Percentiles rank a stretch among this genome's conserved stretches.
phyloP scores from a whole-genome alignment of 805 yeast genomes.

The Wickerhamiella galacta region DNA sequence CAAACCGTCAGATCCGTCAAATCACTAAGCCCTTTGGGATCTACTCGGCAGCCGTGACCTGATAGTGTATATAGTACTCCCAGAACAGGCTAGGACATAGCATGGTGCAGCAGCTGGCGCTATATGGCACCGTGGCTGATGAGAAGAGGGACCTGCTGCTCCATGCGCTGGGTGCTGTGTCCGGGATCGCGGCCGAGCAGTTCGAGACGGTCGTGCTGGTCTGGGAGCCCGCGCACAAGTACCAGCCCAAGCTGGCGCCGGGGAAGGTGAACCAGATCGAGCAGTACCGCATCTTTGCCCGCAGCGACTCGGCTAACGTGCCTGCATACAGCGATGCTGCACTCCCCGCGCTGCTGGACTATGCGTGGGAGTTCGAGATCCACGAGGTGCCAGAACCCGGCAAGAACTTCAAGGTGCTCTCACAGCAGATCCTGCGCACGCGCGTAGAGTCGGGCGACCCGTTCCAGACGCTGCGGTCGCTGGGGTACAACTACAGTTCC shows the following conservation, averaged over 20 bases:
- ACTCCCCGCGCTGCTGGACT: conserved; percentile 3
- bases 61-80: neutral
- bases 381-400: conserved; percentile 26
- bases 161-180: conserved; percentile 21
- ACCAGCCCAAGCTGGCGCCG: conserved; percentile 17
- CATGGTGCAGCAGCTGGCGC: conserved; percentile 24
- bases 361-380: conserved; percentile 18
- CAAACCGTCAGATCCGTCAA: neutral
- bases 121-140: conserved; percentile 19
- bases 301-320: conserved; percentile 2
- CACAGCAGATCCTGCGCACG: conserved; percentile 51
- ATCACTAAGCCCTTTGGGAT: neutral
- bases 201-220: conserved; percentile 17
- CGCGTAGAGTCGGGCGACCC: conserved; percentile 22
- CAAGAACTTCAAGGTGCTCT: conserved; percentile 30
- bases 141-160: conserved; percentile 19
- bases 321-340: neutral
- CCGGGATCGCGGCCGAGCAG: conserved; percentile 22
- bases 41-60: neutral
- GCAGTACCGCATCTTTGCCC: conserved; percentile 20
- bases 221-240: conserved; percentile 20
- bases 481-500: conserved; percentile 54
- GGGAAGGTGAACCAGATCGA: conserved; percentile 22
- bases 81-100: neutral
- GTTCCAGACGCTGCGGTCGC: conserved; percentile 32